Evolutionary conservation across 164 flowering plant species (phyloP), one percentile per base, ranked within the genome.

Genomic region (Dillenia turbinata): DNA sequence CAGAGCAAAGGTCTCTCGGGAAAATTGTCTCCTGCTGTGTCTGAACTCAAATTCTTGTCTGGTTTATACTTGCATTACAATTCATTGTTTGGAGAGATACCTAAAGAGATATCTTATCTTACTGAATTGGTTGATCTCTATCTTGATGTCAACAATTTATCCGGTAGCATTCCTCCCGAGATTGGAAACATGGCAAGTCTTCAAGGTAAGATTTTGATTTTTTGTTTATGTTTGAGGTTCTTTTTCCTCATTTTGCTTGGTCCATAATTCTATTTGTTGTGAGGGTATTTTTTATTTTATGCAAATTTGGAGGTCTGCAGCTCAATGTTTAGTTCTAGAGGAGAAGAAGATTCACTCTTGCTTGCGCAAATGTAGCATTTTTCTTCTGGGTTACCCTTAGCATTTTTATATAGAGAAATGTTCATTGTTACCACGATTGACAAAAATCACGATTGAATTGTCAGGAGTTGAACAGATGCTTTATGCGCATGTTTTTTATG

Each of bases 31-130:
- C 73, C 87, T 3, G 76, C 81, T 51, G 47, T 83, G 59, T 73
- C 71, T 33, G 78, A 56, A 62, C 78, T 80, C 47, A 75, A 67
- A 63, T 64, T 60, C 68, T 74, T 83, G 77, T 76, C 84, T 0
- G 87, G 84, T 22, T 68, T 83, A 33, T 83, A 78, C 69, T 57
- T 83, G 71, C 87, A 83, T 61, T 83, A 74, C 65, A 83, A 83
- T 63, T 76, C 83, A 40, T 47, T 83, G 73, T 55, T 49, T 52
- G 84, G 87, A 24, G 81, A 78, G 49, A 78, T 83, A 47, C 87
- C 87, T 1, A 40, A 10, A 40, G 81, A 83, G 40, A 73, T 83
- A 40, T 72, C 79, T 0, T 66, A 65, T 63, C 64, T 83, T 67
- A 64, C 72, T 46, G 67, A 72, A 64, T 77, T 83, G 10, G 65